Percentiles rank a stretch among this genome's conserved stretches.
phyloP scores from a whole-genome alignment of 805 yeast species.

The Metschnikowia matae region DNA sequence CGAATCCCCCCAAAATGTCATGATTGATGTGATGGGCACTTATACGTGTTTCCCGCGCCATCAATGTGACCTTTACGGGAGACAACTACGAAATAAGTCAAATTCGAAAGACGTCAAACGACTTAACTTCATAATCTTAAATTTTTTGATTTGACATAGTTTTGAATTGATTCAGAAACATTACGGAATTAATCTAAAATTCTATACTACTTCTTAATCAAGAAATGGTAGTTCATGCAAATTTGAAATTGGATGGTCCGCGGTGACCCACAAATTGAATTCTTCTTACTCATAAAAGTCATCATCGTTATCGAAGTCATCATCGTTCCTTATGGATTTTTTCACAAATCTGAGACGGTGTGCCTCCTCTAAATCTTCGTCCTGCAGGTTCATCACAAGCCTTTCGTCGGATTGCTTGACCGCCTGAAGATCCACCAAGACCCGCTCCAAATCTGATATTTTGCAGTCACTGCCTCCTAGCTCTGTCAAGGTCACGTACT shows the following conservation, averaged over 20 bases:
- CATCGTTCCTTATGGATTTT: constrained; percentile 46
- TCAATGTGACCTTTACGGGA: no score
- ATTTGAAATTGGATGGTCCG: background rate
- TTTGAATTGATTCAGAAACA: no score
- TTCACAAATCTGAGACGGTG: constrained; percentile 52
- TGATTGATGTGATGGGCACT: no score
- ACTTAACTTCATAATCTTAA: no score
- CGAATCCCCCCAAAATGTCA: no score
- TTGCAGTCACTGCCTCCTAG: constrained; percentile 81
- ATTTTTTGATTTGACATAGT: no score
- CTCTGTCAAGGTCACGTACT: constrained; percentile 72
- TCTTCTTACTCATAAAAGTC: constrained; percentile 10
- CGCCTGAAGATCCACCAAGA: constrained; percentile 64
- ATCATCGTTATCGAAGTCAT: constrained; percentile 24
- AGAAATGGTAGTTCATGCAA: background rate
- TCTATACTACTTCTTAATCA: no score
- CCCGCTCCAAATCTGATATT: constrained; percentile 64
- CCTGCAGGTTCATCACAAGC: constrained; percentile 53
- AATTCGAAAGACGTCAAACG: no score
- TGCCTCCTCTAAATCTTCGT: constrained; percentile 49
- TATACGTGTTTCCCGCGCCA: no score
- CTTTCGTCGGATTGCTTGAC: constrained; percentile 66
- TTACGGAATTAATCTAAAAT: no score
- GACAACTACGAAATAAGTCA: no score
- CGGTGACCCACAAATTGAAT: background rate